These are phyloP conservation scores for Hymenoscyphus fraxineus DNA, from an alignment of 2,329 filamentous ascomycete genomes.

Conservation along the genomic window DNA sequence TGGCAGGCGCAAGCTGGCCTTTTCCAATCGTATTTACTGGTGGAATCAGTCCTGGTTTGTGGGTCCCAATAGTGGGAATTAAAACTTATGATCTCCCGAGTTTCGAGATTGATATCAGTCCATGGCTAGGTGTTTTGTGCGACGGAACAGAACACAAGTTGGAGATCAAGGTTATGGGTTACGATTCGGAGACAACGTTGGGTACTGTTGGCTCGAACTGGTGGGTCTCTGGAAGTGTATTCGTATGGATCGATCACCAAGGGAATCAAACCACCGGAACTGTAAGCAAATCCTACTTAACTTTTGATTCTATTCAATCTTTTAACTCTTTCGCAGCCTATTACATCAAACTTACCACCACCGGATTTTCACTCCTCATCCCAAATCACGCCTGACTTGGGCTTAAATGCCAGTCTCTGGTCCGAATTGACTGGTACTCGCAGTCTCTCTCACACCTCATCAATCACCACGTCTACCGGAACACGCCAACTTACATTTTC, in stretches of 20 bases:
- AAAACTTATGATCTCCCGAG: constrained; percentile 76
- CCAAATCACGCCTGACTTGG: constrained; percentile 6
- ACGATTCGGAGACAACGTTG: constrained; percentile 47
- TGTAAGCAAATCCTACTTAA: neutral
- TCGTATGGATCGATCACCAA: constrained; percentile 62
- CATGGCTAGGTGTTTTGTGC: constrained; percentile 67
- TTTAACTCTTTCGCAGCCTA: constrained; percentile 18
- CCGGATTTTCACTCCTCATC: constrained; percentile 30
- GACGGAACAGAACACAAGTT: constrained; percentile 65
- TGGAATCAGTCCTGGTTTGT: constrained; percentile 71
- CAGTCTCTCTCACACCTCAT: constrained; percentile 18
- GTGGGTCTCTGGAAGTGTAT: constrained; percentile 76
- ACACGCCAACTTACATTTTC: constrained; percentile 17
- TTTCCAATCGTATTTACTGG: constrained; percentile 82
- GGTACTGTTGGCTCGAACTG: constrained; percentile 60
- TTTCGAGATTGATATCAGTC: constrained; percentile 77
- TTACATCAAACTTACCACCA: neutral
- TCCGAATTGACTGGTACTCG: constrained; percentile 16
- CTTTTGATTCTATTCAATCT: constrained; percentile 1
- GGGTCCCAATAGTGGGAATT: constrained; percentile 73
- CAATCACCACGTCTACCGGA: constrained; percentile 23
- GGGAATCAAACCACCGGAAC: constrained; percentile 51
- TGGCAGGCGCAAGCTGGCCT: constrained; percentile 76
- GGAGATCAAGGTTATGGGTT: constrained; percentile 61
- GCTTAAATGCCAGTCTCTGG: constrained; percentile 18